Evolutionary conservation across 352 stramenopile genomes (phyloP), one percentile per base, ranked within the genome.

Genomic region (Elongisporangium anandrum): DNA sequence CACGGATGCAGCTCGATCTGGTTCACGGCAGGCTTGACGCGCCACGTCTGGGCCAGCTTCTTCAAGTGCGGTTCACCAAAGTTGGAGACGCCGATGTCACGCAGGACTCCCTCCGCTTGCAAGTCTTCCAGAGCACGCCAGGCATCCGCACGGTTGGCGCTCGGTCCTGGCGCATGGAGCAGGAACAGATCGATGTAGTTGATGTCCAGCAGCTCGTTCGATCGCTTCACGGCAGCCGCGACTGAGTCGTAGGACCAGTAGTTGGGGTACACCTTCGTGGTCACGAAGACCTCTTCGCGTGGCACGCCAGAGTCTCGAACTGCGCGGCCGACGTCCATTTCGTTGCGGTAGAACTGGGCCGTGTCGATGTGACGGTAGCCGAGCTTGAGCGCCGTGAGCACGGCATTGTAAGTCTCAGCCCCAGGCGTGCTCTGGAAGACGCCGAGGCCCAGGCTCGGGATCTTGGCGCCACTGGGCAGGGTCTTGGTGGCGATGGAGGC

Each of bases 361-460:
- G 77, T 88, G 65, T 95, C 88, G 64, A 96, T 94, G 59, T 93
- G 81, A 34, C 88, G 71, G 52, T 90, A 90, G 58, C 88, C 88
- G 0, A 83, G n/a, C 22, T 82, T 62, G n/a, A 95, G 59, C 23
- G 73, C 73, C 3, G 57, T 34, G 34, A 70, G 63, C 49, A 79
- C 73, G 24, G 68, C 68, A 21, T 72, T 54, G 60, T 81, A 75
- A 1, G 63, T 62, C 52, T 77, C 66, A 20, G 65, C 56, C 13
- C 57, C 58, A 60, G 59, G 57, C 64, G 68, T 63, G 24, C 58
- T 59, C 59, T 72, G 60, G 61, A 72, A 81, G 6, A 74, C 64
- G 45, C 72, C 72, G 16, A 78, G 59, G 0, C 69, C 72, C 20
- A 81, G 39, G 12, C 39, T 57, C 22, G 69, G 69, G 45, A 81